These are phyloP conservation scores for Fusarium equiseti DNA, from an alignment of 2,329 filamentous ascomycete genomes.

Conservation along the genomic window DNA sequence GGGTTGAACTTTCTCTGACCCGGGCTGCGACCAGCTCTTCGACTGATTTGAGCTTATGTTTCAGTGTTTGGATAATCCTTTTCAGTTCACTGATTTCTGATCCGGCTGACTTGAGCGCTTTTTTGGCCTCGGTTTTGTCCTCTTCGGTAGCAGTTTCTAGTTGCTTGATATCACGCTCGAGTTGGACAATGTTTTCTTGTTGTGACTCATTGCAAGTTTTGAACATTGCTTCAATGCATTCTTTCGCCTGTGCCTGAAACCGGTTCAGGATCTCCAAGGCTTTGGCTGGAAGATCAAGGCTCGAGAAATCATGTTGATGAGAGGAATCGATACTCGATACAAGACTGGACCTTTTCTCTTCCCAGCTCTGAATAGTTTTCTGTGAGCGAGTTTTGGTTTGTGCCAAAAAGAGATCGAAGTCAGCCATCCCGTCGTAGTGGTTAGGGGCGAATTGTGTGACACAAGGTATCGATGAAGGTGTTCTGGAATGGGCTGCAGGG, in stretches of 20 bases:
- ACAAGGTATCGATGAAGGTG: background rate
- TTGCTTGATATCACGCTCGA: background rate
- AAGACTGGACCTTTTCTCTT: background rate
- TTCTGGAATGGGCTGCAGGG: background rate
- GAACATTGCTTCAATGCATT: slow-evolving; percentile 6
- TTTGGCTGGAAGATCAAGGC: background rate
- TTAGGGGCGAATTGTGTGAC: background rate
- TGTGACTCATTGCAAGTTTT: background rate
- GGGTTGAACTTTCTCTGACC: background rate
- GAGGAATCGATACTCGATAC: background rate
- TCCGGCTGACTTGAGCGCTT: background rate
- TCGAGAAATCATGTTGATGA: background rate
- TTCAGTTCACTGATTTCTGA: background rate
- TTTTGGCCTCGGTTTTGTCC: background rate
- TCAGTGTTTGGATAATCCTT: fast-evolving
- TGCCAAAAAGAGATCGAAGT: background rate
- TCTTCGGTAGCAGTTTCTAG: background rate
- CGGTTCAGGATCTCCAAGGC: background rate
- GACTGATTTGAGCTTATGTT: too few relatives aligned
- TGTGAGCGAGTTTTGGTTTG: background rate
- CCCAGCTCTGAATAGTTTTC: background rate
- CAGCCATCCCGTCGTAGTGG: background rate
- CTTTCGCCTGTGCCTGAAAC: background rate
- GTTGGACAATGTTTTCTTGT: background rate
- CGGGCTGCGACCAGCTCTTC: background rate